Conservation (phyloP, 352 stramenopile genomes). For the Phytophthora kernoviae region DNA sequence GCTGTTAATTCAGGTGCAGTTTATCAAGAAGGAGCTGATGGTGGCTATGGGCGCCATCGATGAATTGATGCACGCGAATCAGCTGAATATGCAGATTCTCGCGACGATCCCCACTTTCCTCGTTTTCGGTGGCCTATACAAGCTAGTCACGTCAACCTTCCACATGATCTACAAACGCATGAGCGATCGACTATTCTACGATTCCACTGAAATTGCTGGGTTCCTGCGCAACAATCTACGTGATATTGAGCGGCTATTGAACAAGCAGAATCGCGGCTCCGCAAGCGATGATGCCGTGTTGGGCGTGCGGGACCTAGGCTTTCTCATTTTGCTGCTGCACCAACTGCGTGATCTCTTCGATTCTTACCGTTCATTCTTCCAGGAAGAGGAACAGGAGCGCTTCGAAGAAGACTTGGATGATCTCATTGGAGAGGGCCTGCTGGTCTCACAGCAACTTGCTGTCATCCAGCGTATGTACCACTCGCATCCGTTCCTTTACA, state of each 20-base stretch:
- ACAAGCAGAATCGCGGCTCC: constrained; percentile 72
- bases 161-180: constrained; percentile 78
- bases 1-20: constrained; percentile 88
- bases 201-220: constrained; percentile 71
- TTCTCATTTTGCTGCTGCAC: constrained; percentile 76
- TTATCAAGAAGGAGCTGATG: constrained; percentile 91
- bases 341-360: constrained; percentile 81
- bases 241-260: constrained; percentile 84
- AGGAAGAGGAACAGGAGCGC: constrained; percentile 80
- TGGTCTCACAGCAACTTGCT: constrained; percentile 81
- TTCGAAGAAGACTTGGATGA: constrained; percentile 87
- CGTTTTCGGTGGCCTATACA: constrained; percentile 76
- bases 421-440: constrained; percentile 73
- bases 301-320: constrained; percentile 66
- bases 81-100: constrained; percentile 87
- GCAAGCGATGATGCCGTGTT: constrained; percentile 43
- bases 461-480: constrained; percentile 91
- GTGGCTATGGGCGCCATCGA: constrained; percentile 88
- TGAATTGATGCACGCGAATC: constrained; percentile 88
- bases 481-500: constrained; percentile 80
- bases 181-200: constrained; percentile 81
- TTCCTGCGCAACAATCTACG: constrained; percentile 82
- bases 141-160: constrained; percentile 55
- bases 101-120: constrained; percentile 87
- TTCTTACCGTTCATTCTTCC: constrained; percentile 68